Evolutionary conservation across 257 asterid genomes (phyloP), one percentile per base, ranked within the genome.

Genomic region (Solanum phureja): DNA sequence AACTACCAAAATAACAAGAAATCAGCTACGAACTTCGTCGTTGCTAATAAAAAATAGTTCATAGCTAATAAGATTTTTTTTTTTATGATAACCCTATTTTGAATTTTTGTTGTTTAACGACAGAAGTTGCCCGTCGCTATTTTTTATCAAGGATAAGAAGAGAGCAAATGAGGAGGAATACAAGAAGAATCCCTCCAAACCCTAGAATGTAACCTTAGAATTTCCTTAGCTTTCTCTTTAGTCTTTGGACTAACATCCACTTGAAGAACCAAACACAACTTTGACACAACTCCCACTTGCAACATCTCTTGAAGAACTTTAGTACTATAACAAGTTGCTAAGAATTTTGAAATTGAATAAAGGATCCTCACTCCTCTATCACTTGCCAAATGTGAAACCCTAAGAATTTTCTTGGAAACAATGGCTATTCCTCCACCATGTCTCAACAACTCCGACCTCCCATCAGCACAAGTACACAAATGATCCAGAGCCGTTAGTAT

Each of bases 391-490:
- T 87, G 89, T 11, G 98, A 96, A 88, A 95, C 95, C 95, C 98
- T 92, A 46, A 94, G 94, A 4, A 96, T 93, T 58, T 94, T 95
- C 94, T 94, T 95, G 4, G 98, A 96, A 4, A 96, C 96, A 3
- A 95, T 44, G 4, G 98, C 98, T 18, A 95, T 40, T 0, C 98
- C 98, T 1, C 93, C 98, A 3, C 92, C 96, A 40, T 96, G 98
- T 19, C 88, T 87, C 87, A 96, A 86, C 69, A 96, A 90, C 89
- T 93, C 94, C 0, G 98, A 95, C 4, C 98, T 91, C 10, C 98
- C 98, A 56, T 95, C 98, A 1, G 98, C 98, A 74, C 98, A 93
- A 18, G 93, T 58, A 86, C 98, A 96, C 1, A 96, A 91, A 88
- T 92, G 98, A 79, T 96, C 96, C 90, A 96, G 66, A 21, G 89